Evolutionary conservation across 2,329 filamentous ascomycete species (phyloP).

Genomic region (Aspergillus sp.): DNA sequence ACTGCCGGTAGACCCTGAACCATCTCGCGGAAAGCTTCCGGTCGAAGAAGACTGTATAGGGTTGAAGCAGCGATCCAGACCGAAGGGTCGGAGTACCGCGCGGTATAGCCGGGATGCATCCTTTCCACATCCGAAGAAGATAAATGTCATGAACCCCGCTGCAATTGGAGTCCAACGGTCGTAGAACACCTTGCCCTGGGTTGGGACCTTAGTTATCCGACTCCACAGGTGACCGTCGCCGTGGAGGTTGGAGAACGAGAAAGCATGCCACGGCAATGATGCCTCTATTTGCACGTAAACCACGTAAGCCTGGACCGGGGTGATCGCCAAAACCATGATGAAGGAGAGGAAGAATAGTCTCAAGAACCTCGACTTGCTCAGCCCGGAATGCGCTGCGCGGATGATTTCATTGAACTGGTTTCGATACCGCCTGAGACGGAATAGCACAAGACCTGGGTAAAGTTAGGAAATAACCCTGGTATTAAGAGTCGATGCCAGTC

Average conservation of each 20-base stretch:
- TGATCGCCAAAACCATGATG: conserved; percentile 54
- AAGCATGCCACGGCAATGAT: conserved; percentile 41
- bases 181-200: conserved; percentile 47
- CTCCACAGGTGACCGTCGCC: conserved; percentile 47
- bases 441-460: conserved; percentile 55
- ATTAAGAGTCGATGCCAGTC: conserved; percentile 11
- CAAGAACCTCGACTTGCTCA: conserved; percentile 61
- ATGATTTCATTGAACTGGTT: conserved; percentile 59
- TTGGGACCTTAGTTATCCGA: conserved; percentile 49
- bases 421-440: conserved; percentile 62
- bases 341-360: conserved; percentile 53
- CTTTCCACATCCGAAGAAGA: conserved; percentile 64
- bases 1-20: conserved; percentile 26
- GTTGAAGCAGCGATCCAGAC: conserved; percentile 38
- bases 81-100: conserved; percentile 43
- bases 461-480: not conserved
- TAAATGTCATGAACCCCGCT: conserved; percentile 57
- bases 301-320: conserved; percentile 56
- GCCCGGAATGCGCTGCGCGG: conserved; percentile 49
- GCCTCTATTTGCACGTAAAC: conserved; percentile 46
- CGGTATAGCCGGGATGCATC: conserved; percentile 61
- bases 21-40: conserved; percentile 10
- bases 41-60: conserved; percentile 19
- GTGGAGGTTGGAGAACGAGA: conserved; percentile 57
- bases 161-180: conserved; percentile 60